Conservation (phyloP, 768 basidiomycete genomes). For the Rhodotorula babjevae region DNA sequence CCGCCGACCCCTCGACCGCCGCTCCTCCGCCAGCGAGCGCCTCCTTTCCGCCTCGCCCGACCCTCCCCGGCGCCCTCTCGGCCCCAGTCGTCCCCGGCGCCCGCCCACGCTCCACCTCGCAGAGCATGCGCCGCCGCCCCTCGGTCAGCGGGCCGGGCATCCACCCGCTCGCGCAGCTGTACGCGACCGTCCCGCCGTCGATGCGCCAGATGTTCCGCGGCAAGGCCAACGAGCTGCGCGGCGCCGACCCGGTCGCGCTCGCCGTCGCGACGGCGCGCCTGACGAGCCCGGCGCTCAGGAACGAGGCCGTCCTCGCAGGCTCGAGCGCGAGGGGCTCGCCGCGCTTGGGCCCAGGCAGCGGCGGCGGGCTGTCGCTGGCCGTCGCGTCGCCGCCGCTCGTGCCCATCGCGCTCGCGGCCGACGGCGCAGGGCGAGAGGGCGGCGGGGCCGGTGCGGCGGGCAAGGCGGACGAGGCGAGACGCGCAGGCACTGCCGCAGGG, state of each 20-base stretch:
- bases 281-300: neutral
- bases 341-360: neutral
- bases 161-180: slow-evolving; percentile 7
- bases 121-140: slow-evolving; percentile 1
- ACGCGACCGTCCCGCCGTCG: neutral
- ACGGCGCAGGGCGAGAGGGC: too few relatives aligned
- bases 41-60: neutral
- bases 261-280: slow-evolving; percentile 2
- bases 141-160: slow-evolving; percentile 4
- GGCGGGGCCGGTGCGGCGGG: neutral
- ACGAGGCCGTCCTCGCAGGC: neutral
- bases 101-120: neutral
- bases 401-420: neutral
- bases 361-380: too few relatives aligned
- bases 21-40: neutral
- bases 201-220: neutral
- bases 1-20: too few relatives aligned
- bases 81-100: neutral
- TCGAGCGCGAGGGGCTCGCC: neutral
- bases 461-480: neutral
- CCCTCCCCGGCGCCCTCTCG: neutral
- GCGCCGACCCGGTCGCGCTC: slow-evolving; percentile 1
- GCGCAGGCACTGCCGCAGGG: neutral
- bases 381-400: slow-evolving; percentile 8
- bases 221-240: neutral